Percentiles rank a stretch among this genome's conserved stretches.
These are phyloP conservation scores for Talaromyces ruber DNA, from an alignment of 495 filamentous ascomycete species.

Conservation along the genomic window DNA sequence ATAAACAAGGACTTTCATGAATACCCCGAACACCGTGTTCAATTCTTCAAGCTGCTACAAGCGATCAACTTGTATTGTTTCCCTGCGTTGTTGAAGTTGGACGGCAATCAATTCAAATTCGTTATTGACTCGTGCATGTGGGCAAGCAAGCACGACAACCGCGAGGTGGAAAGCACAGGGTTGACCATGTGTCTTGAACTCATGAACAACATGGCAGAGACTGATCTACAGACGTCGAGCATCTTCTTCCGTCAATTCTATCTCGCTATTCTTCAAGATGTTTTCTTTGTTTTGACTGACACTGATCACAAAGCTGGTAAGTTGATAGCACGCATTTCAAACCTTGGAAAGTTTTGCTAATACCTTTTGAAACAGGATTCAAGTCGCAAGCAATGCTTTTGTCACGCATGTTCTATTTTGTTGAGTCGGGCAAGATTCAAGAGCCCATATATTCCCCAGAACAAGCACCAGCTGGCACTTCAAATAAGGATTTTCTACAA, in stretches of 20 bases:
- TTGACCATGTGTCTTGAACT: slow-evolving; percentile 98
- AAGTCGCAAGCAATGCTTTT: slow-evolving; percentile 92
- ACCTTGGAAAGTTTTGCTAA: slow-evolving; percentile 7
- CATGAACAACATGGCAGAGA: slow-evolving; percentile 94
- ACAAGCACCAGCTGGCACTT: slow-evolving; percentile 72
- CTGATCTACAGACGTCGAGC: slow-evolving; percentile 73
- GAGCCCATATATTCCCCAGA: slow-evolving; percentile 80
- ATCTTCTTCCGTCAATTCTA: slow-evolving; percentile 98
- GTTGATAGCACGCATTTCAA: slow-evolving; percentile 9
- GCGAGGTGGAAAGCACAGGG: slow-evolving; percentile 95
- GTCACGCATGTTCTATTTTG: slow-evolving; percentile 92
- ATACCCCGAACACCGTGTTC: slow-evolving; percentile 94
- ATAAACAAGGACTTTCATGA: slow-evolving; percentile 99
- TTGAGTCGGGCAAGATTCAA: slow-evolving; percentile 75
- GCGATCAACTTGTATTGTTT: slow-evolving; percentile 97
- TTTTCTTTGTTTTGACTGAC: slow-evolving; percentile 97
- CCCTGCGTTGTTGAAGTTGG: slow-evolving; percentile 84
- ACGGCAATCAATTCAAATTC: slow-evolving; percentile 94
- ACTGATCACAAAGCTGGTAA: slow-evolving; percentile 91
- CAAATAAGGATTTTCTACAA: slow-evolving; percentile 82
- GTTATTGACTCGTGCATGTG: slow-evolving; percentile 99
- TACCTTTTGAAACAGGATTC: slow-evolving; percentile 54
- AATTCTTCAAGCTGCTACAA: slow-evolving; percentile 94
- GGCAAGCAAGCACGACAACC: slow-evolving; percentile 99
- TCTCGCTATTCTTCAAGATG: slow-evolving; percentile 88